phyloP scores from a whole-genome alignment of 73 alveolate genomes.

The Stentor coeruleus region DNA sequence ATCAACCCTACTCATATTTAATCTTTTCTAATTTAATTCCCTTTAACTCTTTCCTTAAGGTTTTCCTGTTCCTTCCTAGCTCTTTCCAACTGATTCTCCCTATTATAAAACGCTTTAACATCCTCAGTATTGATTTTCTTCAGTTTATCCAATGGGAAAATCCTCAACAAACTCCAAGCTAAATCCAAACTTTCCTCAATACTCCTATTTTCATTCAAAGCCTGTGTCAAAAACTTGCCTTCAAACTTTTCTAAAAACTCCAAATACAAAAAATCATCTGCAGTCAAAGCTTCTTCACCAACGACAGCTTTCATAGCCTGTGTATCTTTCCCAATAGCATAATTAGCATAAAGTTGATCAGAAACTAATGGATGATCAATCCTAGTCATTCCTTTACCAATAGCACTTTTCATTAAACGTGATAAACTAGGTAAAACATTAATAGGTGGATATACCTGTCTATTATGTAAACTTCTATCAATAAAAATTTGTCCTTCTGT shows the following conservation, averaged over 20 bases:
- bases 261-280: conserved; percentile 78
- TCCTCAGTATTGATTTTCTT: conserved; percentile 71
- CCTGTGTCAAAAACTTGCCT: conserved; percentile 77
- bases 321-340: conserved; percentile 99
- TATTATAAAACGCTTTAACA: conserved; percentile 53
- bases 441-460: conserved; percentile 99
- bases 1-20: too few relatives aligned
- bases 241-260: conserved; percentile 88
- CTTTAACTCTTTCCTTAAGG: too few relatives aligned
- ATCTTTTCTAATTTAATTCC: too few relatives aligned
- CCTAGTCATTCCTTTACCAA: conserved; percentile 99
- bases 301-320: conserved; percentile 99
- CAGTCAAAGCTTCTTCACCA: conserved; percentile 99
- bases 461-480: conserved; percentile 96
- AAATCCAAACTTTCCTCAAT: conserved; percentile 79
- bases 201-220: conserved; percentile 75
- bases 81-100: conserved; percentile 65
- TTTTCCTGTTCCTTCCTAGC: too few relatives aligned
- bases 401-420: conserved; percentile 99
- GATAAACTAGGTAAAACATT: conserved; percentile 99
- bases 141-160: conserved; percentile 83
- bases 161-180: conserved; percentile 87
- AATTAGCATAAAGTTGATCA: conserved; percentile 98
- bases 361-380: conserved; percentile 99
- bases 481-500: conserved; percentile 97